Evolutionary conservation across 768 basidiomycete species (phyloP).

Genomic region (Russula brevipes): DNA sequence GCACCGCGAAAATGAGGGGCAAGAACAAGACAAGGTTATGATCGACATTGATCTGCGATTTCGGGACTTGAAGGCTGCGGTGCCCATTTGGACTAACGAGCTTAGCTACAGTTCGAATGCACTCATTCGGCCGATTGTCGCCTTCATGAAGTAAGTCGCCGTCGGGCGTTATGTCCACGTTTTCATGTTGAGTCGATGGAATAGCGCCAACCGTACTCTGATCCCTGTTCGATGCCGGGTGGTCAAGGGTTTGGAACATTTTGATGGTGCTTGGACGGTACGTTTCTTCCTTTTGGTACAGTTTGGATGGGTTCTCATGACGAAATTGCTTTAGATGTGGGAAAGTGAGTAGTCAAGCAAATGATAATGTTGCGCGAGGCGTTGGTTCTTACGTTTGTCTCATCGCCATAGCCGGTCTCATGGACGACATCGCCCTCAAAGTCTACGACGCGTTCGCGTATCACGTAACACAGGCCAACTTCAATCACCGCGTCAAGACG

Average conservation of each 20-base stretch:
- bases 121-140: constrained; percentile 90
- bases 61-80: constrained; percentile 89
- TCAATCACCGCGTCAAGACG: constrained; percentile 82
- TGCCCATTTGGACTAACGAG: constrained; percentile 86
- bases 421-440: constrained; percentile 86
- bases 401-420: constrained; percentile 67
- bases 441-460: constrained; percentile 90
- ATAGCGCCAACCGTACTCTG: constrained; percentile 86
- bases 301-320: constrained; percentile 16
- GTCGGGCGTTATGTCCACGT: not conserved
- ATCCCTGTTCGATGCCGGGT: constrained; percentile 92
- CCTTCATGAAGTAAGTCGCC: constrained; percentile 82
- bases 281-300: constrained; percentile 32
- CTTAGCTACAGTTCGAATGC: constrained; percentile 91
- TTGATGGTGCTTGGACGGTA: constrained; percentile 96
- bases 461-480: constrained; percentile 87
- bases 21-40: constrained; percentile 49
- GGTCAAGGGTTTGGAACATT: constrained; percentile 76
- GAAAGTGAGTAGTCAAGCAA: constrained; percentile 58
- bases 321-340: constrained; percentile 60
- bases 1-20: constrained; percentile 32
- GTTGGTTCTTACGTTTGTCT: constrained; percentile 15
- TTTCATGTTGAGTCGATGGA: constrained; percentile 17
- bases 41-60: constrained; percentile 95
- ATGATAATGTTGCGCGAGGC: not conserved